A percentile compares a stretch with the other conserved stretches of the same genome.
phyloP scores from a whole-genome alignment of 192 early-diverging fungal genomes.

The Backusella westeae region DNA sequence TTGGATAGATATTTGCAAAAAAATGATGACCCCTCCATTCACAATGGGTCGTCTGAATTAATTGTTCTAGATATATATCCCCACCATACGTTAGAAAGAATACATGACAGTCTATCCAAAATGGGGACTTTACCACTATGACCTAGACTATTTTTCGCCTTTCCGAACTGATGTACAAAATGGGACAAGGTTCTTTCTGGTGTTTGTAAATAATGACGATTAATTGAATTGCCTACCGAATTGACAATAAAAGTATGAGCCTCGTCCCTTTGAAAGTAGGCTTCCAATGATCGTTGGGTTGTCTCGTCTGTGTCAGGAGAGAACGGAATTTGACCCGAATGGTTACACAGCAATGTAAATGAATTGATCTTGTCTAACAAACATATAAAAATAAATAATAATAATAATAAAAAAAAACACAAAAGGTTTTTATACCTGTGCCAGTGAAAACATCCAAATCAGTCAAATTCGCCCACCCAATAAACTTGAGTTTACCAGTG shows the following conservation, averaged over 20 bases:
- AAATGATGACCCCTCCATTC: slow-evolving; percentile 22
- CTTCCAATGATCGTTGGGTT: slow-evolving; percentile 12
- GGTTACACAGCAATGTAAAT: slow-evolving; percentile 21
- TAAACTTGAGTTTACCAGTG: slow-evolving; percentile 30
- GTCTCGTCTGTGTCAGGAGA: slow-evolving; percentile 13
- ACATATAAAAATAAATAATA: neutral
- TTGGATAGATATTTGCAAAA: slow-evolving; percentile 11
- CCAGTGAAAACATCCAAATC: slow-evolving; percentile 28
- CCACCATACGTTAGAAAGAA: too few species aligned
- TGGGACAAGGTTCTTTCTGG: neutral
- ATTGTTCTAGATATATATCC: neutral
- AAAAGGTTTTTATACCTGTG: slow-evolving; percentile 1
- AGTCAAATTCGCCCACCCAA: slow-evolving; percentile 26
- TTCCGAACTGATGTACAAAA: slow-evolving; percentile 29
- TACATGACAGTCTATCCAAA: neutral
- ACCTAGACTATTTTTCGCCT: slow-evolving; percentile 8
- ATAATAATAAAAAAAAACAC: neutral
- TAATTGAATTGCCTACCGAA: neutral
- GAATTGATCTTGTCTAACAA: slow-evolving; percentile 13
- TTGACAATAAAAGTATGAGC: neutral
- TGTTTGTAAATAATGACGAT: neutral
- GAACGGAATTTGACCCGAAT: neutral
- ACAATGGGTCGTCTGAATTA: slow-evolving; percentile 4
- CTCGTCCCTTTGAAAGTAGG: slow-evolving; percentile 5
- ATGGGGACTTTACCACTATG: neutral